Percentiles rank a stretch among this genome's conserved stretches.
These are phyloP conservation scores for Tetrastigma voinierianum DNA, from an alignment of 164 flowering plant genomes.

Conservation along the genomic window DNA sequence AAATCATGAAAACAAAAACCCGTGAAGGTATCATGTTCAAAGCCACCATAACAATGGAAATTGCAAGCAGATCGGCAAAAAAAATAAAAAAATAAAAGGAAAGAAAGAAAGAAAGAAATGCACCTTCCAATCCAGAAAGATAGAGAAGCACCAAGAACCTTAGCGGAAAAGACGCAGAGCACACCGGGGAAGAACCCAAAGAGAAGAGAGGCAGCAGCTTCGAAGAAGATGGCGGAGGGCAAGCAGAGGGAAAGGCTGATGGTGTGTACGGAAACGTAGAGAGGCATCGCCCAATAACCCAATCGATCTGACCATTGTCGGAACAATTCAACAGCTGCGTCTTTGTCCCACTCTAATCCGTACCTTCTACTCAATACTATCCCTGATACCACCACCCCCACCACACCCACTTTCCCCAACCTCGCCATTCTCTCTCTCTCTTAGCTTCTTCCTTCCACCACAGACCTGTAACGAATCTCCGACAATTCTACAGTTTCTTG, in stretches of 20 bases:
- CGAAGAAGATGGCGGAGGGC: conserved; percentile 90
- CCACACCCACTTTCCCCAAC: conserved; percentile 27
- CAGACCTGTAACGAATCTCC: neutral
- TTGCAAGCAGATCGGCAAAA: neutral
- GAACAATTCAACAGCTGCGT: conserved; percentile 29
- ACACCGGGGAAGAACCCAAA: conserved; percentile 86
- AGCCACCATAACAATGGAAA: no score
- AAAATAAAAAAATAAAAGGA: neutral
- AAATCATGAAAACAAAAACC: no score
- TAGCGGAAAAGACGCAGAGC: conserved; percentile 84
- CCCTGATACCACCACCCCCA: conserved; percentile 14
- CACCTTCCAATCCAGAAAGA: conserved; percentile 90
- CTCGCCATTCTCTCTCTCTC: conserved; percentile 10
- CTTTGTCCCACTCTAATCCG: conserved; percentile 44
- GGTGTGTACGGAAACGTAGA: conserved; percentile 68
- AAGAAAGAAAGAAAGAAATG: neutral
- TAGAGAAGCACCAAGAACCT: conserved; percentile 81
- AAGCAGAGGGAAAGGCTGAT: conserved; percentile 73
- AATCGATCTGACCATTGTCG: conserved; percentile 47
- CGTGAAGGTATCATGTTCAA: no score
- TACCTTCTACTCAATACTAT: conserved; percentile 23
- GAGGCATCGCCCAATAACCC: conserved; percentile 90
- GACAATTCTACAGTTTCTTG: no score
- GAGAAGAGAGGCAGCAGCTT: conserved; percentile 84
- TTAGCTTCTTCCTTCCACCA: neutral